Evolutionary conservation across 2,329 filamentous ascomycete genomes (phyloP).

Genomic region (Cladosporium sp.): DNA sequence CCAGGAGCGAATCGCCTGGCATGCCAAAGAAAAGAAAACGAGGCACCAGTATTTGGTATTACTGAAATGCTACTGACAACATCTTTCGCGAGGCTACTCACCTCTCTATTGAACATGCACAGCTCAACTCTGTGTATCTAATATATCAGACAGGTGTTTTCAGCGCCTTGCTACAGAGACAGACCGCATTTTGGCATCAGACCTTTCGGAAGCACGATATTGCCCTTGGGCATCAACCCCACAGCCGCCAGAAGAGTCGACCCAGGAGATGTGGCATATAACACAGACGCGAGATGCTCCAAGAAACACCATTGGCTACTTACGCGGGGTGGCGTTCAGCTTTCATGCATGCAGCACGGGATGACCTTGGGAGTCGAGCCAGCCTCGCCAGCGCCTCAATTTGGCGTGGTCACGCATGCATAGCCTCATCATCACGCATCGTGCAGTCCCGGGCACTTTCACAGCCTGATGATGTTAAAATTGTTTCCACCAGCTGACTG

Average conservation of each 20-base stretch:
- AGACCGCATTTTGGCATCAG: background rate
- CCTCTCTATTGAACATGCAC: fast-evolving
- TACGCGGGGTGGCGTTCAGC: background rate
- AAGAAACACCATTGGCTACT: background rate
- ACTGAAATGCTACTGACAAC: background rate
- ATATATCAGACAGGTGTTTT: background rate
- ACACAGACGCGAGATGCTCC: background rate
- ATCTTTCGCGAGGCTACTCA: background rate
- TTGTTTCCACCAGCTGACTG: background rate
- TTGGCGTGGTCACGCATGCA: background rate
- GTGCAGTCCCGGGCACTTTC: background rate
- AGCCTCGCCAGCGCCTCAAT: background rate
- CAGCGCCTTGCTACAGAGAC: background rate
- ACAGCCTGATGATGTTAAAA: background rate
- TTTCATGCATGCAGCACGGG: background rate
- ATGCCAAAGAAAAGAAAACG: background rate
- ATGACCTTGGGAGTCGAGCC: background rate
- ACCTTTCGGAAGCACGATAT: background rate
- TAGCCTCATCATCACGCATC: background rate
- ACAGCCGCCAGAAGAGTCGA: background rate
- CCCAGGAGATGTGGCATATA: background rate
- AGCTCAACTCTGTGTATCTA: background rate
- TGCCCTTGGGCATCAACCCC: too few relatives aligned
- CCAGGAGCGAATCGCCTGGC: background rate
- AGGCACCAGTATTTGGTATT: background rate